These are phyloP conservation scores for Rhodotorula babjevae DNA, from an alignment of 768 basidiomycete species.

Conservation along the genomic window DNA sequence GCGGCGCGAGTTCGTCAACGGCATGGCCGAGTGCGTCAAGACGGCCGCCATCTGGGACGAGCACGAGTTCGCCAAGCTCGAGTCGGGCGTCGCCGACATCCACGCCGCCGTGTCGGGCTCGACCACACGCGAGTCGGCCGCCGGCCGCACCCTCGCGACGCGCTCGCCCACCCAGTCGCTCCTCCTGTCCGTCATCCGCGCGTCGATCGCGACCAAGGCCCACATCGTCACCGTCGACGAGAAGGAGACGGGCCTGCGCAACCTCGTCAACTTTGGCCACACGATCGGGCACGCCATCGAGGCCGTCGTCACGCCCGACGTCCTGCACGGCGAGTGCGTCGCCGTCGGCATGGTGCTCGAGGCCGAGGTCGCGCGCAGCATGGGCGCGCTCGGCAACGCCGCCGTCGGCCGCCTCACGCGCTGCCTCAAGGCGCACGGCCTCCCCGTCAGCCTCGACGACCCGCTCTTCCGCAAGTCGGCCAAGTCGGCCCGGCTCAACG, in stretches of 20 bases:
- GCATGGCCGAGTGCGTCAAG: conserved; percentile 99
- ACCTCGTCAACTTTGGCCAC: conserved; percentile 98
- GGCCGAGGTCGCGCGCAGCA: conserved; percentile 81
- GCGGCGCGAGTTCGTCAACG: conserved; percentile 88
- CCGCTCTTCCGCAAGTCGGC: conserved; percentile 70
- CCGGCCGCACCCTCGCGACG: conserved; percentile 51
- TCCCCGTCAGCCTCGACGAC: conserved; percentile 76
- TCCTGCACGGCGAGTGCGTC: conserved; percentile 95
- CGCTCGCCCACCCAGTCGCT: conserved; percentile 72
- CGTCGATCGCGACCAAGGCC: conserved; percentile 89
- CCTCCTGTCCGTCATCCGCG: conserved; percentile 82
- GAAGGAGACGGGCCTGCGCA: conserved; percentile 91
- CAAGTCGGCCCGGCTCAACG: conserved; percentile 62
- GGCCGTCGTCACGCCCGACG: conserved; percentile 84
- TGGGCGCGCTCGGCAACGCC: conserved; percentile 84
- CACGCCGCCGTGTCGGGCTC: conserved; percentile 68
- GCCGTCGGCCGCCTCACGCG: conserved; percentile 83
- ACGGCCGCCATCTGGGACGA: conserved; percentile 99
- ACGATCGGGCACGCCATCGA: conserved; percentile 98
- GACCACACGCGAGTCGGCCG: conserved; percentile 56
- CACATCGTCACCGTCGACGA: conserved; percentile 97
- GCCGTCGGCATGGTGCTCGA: conserved; percentile 94
- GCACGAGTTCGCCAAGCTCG: conserved; percentile 77
- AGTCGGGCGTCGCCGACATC: conserved; percentile 77
- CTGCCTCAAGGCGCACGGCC: conserved; percentile 81